Percentiles rank a stretch among this genome's conserved stretches.
Evolutionary conservation across 805 yeast species (phyloP).

Genomic region (Saitoella complicata): DNA sequence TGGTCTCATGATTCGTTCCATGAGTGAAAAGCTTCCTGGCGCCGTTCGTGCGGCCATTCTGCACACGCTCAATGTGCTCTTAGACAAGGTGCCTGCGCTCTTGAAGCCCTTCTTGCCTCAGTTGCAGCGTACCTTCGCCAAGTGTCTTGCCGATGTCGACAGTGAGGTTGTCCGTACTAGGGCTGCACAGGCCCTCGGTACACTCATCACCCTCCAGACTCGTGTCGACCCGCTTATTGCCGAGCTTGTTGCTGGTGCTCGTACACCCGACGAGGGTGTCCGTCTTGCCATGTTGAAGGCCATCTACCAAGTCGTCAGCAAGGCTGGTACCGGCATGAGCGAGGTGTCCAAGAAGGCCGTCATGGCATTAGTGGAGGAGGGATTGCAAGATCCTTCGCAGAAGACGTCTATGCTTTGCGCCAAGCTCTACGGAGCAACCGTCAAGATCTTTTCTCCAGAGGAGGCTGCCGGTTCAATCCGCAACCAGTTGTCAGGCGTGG

Average conservation of each 20-base stretch:
- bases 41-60: conserved; percentile 92
- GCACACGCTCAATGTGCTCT: conserved; percentile 61
- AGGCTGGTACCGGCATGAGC: conserved; percentile 64
- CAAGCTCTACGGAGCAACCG: too few species aligned
- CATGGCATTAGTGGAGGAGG: conserved; percentile 58
- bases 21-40: conserved; percentile 84
- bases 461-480: background rate
- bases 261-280: conserved; percentile 48
- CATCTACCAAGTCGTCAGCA: conserved; percentile 59
- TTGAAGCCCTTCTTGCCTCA: conserved; percentile 94
- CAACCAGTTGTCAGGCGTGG: background rate
- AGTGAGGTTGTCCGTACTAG: conserved; percentile 56
- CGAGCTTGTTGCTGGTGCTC: conserved; percentile 41
- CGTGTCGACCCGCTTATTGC: conserved; percentile 84
- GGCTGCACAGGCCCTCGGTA: conserved; percentile 80
- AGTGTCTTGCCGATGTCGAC: conserved; percentile 64
- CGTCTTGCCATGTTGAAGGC: conserved; percentile 78
- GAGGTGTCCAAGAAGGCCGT: conserved; percentile 56
- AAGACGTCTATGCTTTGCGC: too few species aligned
- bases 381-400: conserved; percentile 23
- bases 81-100: conserved; percentile 73
- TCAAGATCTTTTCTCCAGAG: too few species aligned
- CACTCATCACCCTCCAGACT: conserved; percentile 75
- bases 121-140: conserved; percentile 89
- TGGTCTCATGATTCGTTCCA: conserved; percentile 94